A percentile compares a stretch with the other conserved stretches of the same genome.
Conservation (phyloP, 2,329 filamentous ascomycete genomes). For the Mycosphaerella sp. region DNA sequence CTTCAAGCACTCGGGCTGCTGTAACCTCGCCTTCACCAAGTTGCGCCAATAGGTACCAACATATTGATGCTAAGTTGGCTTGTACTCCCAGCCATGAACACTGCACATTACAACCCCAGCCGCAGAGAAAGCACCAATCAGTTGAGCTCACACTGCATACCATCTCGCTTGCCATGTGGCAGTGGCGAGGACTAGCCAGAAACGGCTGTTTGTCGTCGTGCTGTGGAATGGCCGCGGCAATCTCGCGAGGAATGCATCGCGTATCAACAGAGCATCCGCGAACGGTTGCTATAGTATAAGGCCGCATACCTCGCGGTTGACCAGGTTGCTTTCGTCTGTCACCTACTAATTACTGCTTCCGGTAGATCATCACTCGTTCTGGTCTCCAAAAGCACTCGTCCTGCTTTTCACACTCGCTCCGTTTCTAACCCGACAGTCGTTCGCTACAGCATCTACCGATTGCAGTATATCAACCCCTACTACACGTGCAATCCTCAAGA, state of each 20-base stretch:
- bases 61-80: neutral
- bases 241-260: conserved; percentile 17
- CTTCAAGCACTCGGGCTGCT: too few species aligned
- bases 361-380: conserved; percentile 20
- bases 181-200: conserved; percentile 1
- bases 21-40: neutral
- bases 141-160: neutral
- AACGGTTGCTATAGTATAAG: conserved; percentile 20
- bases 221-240: conserved; percentile 15
- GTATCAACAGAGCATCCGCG: conserved; percentile 18
- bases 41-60: neutral
- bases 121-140: neutral
- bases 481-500: conserved; percentile 4
- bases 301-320: conserved; percentile 16
- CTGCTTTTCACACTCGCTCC: conserved; percentile 14
- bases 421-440: conserved; percentile 9
- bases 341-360: conserved; percentile 20
- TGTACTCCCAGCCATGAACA: neutral
- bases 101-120: neutral
- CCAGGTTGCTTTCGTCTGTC: conserved; percentile 17
- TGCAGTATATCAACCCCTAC: conserved; percentile 5
- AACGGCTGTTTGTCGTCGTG: conserved; percentile 12
- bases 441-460: conserved; percentile 9
- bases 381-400: conserved; percentile 12
- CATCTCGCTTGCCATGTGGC: conserved; percentile 12